phyloP scores from a whole-genome alignment of 805 yeast genomes.

The Yarrowia bubula region DNA sequence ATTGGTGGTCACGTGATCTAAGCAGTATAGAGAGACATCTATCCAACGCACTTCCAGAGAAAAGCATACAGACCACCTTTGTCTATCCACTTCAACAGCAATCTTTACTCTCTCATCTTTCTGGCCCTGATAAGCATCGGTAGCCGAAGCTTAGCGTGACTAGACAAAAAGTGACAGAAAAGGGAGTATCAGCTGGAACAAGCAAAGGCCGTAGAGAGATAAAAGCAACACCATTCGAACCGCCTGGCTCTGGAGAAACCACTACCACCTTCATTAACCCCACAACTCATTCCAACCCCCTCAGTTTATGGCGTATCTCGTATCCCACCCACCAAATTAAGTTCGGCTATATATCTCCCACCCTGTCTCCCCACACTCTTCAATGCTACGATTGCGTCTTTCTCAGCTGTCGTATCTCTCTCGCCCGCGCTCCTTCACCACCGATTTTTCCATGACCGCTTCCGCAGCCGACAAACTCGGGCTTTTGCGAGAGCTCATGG shows the following conservation, averaged over 20 bases:
- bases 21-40: too few relatives aligned
- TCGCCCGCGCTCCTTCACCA: conserved; percentile 15
- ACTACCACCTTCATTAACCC: too few relatives aligned
- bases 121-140: neutral
- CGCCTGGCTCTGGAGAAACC: neutral
- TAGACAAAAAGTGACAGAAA: neutral
- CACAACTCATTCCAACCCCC: neutral
- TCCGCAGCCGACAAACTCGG: conserved; percentile 47
- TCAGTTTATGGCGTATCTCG: neutral
- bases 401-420: conserved; percentile 15
- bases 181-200: neutral
- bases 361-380: neutral
- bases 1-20: too few relatives aligned
- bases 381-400: conserved; percentile 22
- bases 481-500: conserved; percentile 64
- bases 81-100: neutral
- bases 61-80: too few relatives aligned
- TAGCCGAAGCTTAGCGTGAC: neutral
- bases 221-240: neutral
- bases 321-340: neutral
- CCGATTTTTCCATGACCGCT: conserved; percentile 25
- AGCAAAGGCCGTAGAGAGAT: neutral
- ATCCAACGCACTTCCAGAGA: too few relatives aligned
- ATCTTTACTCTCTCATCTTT: neutral
- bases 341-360: conserved; percentile 20